These are phyloP conservation scores for Candida sakaeoensis DNA, from an alignment of 805 yeast genomes.

Conservation along the genomic window DNA sequence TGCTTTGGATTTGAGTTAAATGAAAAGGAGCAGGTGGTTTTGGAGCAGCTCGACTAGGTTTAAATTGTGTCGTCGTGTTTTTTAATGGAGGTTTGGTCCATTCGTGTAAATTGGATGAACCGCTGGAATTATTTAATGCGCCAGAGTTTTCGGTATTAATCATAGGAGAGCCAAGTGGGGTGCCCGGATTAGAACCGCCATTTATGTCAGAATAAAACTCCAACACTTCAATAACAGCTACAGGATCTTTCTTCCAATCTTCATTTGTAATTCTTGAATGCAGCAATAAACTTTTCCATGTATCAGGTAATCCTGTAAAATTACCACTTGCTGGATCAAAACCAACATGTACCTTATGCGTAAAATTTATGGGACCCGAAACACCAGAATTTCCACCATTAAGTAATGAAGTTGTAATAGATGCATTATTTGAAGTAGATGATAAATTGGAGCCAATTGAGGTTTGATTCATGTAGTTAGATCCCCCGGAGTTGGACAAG, in stretches of 20 bases:
- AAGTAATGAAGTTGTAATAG: neutral
- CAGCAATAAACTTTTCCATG: conserved; percentile 53
- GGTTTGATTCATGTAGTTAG: conserved; percentile 5
- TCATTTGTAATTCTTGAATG: conserved; percentile 59
- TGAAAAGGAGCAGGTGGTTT: conserved; percentile 44
- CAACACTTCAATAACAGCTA: conserved; percentile 59
- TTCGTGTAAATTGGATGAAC: conserved; percentile 32
- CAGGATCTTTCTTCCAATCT: conserved; percentile 61
- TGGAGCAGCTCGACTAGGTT: conserved; percentile 40
- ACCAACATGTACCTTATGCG: conserved; percentile 89
- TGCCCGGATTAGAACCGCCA: conserved; percentile 33
- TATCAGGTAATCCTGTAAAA: conserved; percentile 54
- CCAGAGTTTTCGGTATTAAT: neutral
- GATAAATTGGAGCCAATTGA: conserved; percentile 1
- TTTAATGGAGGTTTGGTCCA: conserved; percentile 34
- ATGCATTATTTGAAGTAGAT: conserved; percentile 21
- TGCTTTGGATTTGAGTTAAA: conserved; percentile 18
- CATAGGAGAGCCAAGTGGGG: conserved; percentile 26
- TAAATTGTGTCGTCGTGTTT: conserved; percentile 14
- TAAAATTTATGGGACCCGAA: conserved; percentile 89
- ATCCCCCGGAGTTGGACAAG: neutral
- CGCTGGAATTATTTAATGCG: conserved; percentile 8
- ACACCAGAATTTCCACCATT: conserved; percentile 37
- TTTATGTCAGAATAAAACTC: conserved; percentile 50
- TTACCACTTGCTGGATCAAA: conserved; percentile 73